Base-by-base conservation (phyloP, 2,329 filamentous ascomycete species). In the Cylindrodendrum hubeiense region DNA sequence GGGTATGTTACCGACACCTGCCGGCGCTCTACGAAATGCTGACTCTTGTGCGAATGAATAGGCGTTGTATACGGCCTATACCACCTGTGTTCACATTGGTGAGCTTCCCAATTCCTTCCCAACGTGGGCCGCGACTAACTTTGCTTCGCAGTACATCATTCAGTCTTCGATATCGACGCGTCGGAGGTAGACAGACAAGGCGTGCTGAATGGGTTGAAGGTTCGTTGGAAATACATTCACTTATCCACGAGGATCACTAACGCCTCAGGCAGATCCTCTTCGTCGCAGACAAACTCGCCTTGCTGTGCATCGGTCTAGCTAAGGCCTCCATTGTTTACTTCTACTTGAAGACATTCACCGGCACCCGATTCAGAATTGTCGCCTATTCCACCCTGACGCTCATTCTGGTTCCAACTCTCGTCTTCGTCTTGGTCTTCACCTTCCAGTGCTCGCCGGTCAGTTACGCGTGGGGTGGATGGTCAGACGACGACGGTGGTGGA, bases 401-500 rank as follows among this genome's bases (percentile, higher is more conserved):
- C 26, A 75, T 81, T 4, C 30, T 79, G 2, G 34, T 77, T 2
- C 81, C 79, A 51, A 78, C 80, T 15, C 54, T 79, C 1, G 74
- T 78, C 5, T 72, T 83, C 47, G 67, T 79, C 10, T 71, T 82
- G 19, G 71, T 81, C 24, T 79, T 72, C 34, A 74, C 85, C 49
- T 79, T 85, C 22, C 79, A 84, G 64, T 86, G 84, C 73, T 61
- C 57, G 2, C 76, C 76, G 0, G 71, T 78, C 60, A 72, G 80
- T 49, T 76, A 82, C 60, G 79, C 79, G 47, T 78, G 79, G 24
- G 41, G 69, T 15, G 69, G 67, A 4, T 76, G 74, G 75, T 33
- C 52, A 6, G 22, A 54, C 7, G 46, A 65, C 15, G 44, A 50
- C 21, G 63, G 28, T n/a, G 50, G 43, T 3, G 52, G 53, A 28